Evolutionary conservation across 2,329 filamentous ascomycete species (phyloP).

Genomic region (Parafenestella ontariensis): DNA sequence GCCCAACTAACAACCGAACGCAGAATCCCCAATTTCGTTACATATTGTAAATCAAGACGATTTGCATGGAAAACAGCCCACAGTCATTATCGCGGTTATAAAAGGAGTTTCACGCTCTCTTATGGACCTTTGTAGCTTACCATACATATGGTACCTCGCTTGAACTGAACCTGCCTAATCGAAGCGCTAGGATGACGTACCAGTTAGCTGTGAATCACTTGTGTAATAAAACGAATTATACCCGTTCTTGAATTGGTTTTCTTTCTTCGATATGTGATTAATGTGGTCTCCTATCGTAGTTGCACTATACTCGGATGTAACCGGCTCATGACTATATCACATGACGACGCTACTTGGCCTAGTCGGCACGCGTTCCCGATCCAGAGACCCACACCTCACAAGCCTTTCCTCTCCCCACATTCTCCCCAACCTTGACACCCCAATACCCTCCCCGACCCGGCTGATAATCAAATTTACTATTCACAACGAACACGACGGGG

Average conservation of each 20-base stretch:
- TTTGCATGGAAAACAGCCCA: not conserved
- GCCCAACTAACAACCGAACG: slow-evolving; percentile 48
- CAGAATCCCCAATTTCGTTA: slow-evolving; percentile 28
- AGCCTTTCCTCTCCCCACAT: not conserved
- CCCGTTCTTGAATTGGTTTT: not conserved
- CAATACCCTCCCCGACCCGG: not conserved
- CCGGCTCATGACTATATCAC: not conserved
- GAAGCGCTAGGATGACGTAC: not conserved
- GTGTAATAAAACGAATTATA: not conserved
- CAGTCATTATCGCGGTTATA: not conserved
- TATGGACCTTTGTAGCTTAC: not conserved
- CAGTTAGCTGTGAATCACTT: not conserved
- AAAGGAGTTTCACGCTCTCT: not conserved
- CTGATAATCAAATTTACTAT: not conserved
- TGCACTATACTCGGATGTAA: not conserved
- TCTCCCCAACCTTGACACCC: not conserved
- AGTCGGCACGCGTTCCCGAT: not conserved
- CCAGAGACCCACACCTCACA: not conserved
- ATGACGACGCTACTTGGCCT: not conserved
- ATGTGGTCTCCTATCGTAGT: not conserved
- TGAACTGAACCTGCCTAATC: not conserved
- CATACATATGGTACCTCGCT: too few species aligned
- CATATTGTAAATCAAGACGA: slow-evolving; percentile 7
- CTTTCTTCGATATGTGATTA: not conserved
- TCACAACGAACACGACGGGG: not conserved